Conservation (phyloP, 371 early-diverging fungal genomes). For the Quaeritorhiza haematococci region DNA sequence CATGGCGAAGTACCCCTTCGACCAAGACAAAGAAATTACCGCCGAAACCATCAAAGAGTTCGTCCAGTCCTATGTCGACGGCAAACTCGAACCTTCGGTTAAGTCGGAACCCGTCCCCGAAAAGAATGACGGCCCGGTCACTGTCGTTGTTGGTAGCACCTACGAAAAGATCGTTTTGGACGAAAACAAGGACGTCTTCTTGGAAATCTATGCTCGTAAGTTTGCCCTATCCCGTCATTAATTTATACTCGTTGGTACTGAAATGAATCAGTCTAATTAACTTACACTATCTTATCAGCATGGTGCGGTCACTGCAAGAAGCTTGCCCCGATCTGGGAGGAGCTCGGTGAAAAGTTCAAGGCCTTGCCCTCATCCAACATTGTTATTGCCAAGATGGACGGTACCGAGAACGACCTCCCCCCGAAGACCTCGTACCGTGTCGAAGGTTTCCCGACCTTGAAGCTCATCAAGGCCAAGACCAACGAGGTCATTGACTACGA, state of each 20-base stretch:
- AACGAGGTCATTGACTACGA: slow-evolving; percentile 79
- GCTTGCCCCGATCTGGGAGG: slow-evolving; percentile 77
- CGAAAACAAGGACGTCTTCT: slow-evolving; percentile 82
- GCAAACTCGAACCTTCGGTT: slow-evolving; percentile 68
- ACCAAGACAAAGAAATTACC: slow-evolving; percentile 57
- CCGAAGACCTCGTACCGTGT: slow-evolving; percentile 61
- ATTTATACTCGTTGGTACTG: neutral
- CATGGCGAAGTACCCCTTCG: slow-evolving; percentile 76
- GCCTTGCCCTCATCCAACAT: slow-evolving; percentile 38
- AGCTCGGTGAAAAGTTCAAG: slow-evolving; percentile 53
- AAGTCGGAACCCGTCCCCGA: slow-evolving; percentile 84
- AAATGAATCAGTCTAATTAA: neutral
- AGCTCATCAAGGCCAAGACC: slow-evolving; percentile 80
- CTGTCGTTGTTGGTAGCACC: slow-evolving; percentile 77
- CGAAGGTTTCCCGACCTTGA: slow-evolving; percentile 93
- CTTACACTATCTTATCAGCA: slow-evolving; percentile 8
- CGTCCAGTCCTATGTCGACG: slow-evolving; percentile 61
- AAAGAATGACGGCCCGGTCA: slow-evolving; percentile 79
- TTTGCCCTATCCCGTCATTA: slow-evolving; percentile 1
- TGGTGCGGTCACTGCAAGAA: slow-evolving; percentile 94
- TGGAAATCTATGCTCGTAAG: slow-evolving; percentile 87
- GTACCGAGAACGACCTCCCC: slow-evolving; percentile 93
- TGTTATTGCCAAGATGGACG: slow-evolving; percentile 91
- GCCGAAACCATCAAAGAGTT: slow-evolving; percentile 46
- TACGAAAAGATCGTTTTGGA: slow-evolving; percentile 79